Percentiles rank a stretch among this genome's conserved stretches.
Conservation (phyloP, 148 eudicot genomes). For the Spergularia bocconei region DNA sequence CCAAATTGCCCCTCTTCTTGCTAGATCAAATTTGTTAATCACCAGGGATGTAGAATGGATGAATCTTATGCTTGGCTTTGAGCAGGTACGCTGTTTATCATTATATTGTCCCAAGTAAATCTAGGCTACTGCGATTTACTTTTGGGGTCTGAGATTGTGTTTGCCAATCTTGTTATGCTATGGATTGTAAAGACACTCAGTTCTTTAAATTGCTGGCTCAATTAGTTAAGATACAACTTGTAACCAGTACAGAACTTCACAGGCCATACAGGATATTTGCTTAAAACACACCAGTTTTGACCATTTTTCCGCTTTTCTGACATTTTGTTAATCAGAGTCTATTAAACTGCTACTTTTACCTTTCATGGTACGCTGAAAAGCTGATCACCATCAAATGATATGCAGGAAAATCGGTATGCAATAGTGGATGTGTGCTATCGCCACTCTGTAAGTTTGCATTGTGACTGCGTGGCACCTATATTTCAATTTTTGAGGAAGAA, state of each 20-base stretch:
- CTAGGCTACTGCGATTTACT: not conserved
- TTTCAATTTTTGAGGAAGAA: constrained; percentile 7
- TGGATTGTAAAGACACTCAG: not conserved
- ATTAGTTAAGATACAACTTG: not conserved
- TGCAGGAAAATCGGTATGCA: constrained; percentile 89
- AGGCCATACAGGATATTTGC: not conserved
- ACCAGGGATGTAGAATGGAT: constrained; percentile 99
- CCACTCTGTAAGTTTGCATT: constrained; percentile 52
- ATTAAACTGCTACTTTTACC: not conserved
- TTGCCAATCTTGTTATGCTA: not conserved
- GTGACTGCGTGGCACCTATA: constrained; percentile 7
- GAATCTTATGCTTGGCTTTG: constrained; percentile 88
- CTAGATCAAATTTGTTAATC: constrained; percentile 86
- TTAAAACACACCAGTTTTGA: not conserved
- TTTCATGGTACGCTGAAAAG: not conserved
- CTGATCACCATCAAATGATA: not conserved
- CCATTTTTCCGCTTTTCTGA: not conserved
- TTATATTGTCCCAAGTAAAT: not conserved
- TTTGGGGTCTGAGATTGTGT: not conserved
- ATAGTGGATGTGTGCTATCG: constrained; percentile 87
- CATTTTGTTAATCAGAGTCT: not conserved
- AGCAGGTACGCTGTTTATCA: constrained; percentile 58
- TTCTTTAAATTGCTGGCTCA: not conserved
- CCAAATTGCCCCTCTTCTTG: constrained; percentile 83
- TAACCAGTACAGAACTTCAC: not conserved